Evolutionary conservation across 2,329 filamentous ascomycete genomes (phyloP), one percentile per base, ranked within the genome.

Genomic region (Xylaria sp.): DNA sequence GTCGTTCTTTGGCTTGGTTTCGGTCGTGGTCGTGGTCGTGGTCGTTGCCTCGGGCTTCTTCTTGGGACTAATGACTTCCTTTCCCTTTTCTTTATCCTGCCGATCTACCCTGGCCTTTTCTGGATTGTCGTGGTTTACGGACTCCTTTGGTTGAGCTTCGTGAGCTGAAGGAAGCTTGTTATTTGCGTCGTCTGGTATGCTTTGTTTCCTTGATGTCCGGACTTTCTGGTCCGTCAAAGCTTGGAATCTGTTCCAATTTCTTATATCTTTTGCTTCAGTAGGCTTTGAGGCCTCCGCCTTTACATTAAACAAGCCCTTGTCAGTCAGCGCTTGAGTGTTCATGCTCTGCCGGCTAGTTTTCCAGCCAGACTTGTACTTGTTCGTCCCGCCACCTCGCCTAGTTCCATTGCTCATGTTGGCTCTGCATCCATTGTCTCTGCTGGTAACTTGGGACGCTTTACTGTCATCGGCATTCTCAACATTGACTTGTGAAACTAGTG

Each of bases 311-410:
- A 12, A 5, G 27, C 5, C 6, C 13, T 25, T 29, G 16, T 27
- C 55, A 8, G 37, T 44, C 13, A 25, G 32, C n/a, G 47, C 10
- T 42, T 42, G 35, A 16, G 25, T 3, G 13, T 37, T 35, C 10
- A 2, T 23, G 5, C n/a, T 60, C 32, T 59, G 55, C 59, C 27
- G 50, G 18, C 27, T 21, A 32, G 48, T 40, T 10, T 18, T 23
- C 40, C 63, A 63, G 21, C 29, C 48, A 37, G 63, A 58, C 59
- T 69, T 66, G 35, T 27, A n/a, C 13, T 64, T 67, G 42, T 48
- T 40, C n/a, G 63, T 63, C 40, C 60, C 55, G 23, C 48, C 50
- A 4, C 25, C 50, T 50, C 51, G 53, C 29, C 42, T 44, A 2
- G 18, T 44, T 18, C 37, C 53, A 10, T 42, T 23, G 21, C 40